Percentiles rank a stretch among this genome's conserved stretches.
Evolutionary conservation across 768 basidiomycete genomes (phyloP).

Genomic region (Podaxis sp.): DNA sequence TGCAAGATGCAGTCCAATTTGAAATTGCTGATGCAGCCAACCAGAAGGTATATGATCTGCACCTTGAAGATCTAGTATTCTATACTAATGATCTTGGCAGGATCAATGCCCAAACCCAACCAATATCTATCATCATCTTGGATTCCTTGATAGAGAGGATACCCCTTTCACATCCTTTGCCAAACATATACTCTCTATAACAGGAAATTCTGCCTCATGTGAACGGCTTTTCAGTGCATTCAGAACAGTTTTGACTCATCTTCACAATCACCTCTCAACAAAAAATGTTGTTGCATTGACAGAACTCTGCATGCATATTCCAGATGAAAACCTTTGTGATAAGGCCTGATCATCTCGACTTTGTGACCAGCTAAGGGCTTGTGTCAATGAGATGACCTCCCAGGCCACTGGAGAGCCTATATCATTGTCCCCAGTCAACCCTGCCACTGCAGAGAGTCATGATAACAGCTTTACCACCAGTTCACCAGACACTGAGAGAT

Average conservation of each 20-base stretch:
- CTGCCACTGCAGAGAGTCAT: no score
- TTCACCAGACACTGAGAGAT: no score
- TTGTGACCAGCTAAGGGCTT: no score
- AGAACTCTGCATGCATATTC: neutral
- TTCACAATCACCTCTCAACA: constrained; percentile 9
- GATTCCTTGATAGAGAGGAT: constrained; percentile 13
- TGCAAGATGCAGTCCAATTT: no score
- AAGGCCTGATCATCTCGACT: no score
- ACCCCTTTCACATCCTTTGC: constrained; percentile 24
- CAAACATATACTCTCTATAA: constrained; percentile 20
- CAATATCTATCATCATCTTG: constrained; percentile 20
- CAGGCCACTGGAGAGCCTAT: no score
- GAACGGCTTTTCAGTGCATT: constrained; percentile 29
- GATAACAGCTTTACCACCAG: no score
- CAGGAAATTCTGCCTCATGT: constrained; percentile 29
- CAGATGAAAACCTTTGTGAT: neutral
- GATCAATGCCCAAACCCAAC: constrained; percentile 14
- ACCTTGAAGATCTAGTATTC: no score
- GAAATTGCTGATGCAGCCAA: no score
- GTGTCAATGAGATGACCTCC: no score
- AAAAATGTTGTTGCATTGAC: neutral
- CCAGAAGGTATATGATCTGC: no score
- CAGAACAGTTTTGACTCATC: constrained; percentile 23
- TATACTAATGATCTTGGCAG: neutral
- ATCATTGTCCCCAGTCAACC: no score